These are phyloP conservation scores for Extremus antarcticus DNA, from an alignment of 495 filamentous ascomycete species.

Conservation along the genomic window DNA sequence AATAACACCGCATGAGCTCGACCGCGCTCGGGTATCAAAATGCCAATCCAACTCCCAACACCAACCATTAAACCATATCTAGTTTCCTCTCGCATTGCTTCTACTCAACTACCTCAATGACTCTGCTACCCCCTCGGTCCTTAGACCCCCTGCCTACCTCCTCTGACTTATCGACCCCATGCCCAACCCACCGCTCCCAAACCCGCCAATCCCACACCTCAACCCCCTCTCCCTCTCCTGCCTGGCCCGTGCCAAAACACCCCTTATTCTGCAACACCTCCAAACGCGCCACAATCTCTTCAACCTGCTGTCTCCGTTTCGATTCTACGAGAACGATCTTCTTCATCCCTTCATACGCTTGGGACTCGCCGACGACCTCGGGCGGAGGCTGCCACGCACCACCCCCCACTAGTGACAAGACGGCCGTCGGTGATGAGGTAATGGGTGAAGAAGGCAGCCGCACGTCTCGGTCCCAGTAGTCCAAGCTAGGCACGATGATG, in stretches of 20 bases:
- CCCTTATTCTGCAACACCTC: constrained; percentile 5
- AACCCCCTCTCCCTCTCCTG: constrained; percentile 7
- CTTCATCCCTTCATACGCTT: constrained; percentile 13
- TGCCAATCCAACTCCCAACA: no score
- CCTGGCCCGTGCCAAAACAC: not conserved
- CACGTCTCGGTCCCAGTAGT: constrained; percentile 16
- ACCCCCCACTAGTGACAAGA: not conserved
- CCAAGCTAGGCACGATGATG: not conserved
- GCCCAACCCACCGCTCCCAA: constrained; percentile 11
- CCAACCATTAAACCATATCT: no score
- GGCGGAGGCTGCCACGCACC: constrained; percentile 1
- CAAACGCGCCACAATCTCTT: not conserved
- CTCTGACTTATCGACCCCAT: no score
- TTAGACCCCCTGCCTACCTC: no score
- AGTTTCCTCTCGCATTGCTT: no score
- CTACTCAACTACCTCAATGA: no score
- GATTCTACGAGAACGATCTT: constrained; percentile 19
- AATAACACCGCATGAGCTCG: no score
- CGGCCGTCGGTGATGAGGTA: not conserved
- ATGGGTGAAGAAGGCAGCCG: not conserved
- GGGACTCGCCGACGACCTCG: constrained; percentile 13
- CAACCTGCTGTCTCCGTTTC: not conserved
- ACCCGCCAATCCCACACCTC: constrained; percentile 21
- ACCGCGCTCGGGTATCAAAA: no score
- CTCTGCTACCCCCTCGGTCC: no score